phyloP scores from a whole-genome alignment of 768 basidiomycete genomes.

The Tylopilus rubrobrunneus region DNA sequence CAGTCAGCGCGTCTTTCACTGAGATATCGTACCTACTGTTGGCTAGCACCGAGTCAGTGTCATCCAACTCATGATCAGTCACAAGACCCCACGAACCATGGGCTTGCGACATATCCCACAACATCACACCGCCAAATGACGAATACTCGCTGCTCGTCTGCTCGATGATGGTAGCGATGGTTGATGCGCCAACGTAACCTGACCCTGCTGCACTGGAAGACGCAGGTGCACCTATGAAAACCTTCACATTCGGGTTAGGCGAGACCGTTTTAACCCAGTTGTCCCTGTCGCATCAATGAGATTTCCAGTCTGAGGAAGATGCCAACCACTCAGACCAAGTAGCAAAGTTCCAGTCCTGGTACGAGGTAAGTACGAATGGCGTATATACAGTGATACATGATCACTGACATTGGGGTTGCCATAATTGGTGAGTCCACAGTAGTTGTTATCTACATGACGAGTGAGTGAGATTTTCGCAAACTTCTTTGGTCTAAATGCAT shows the following conservation, averaged over 20 bases:
- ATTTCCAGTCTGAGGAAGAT: not conserved
- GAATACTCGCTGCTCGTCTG: slow-evolving; percentile 35
- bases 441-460: slow-evolving; percentile 41
- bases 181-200: slow-evolving; percentile 38
- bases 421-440: slow-evolving; percentile 41
- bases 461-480: not conserved
- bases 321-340: slow-evolving; percentile 32
- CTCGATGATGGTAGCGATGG: slow-evolving; percentile 33
- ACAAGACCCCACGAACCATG: slow-evolving; percentile 27
- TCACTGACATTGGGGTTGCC: slow-evolving; percentile 39
- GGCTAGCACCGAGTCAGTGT: slow-evolving; percentile 26
- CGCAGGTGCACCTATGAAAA: slow-evolving; percentile 48
- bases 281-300: slow-evolving; percentile 34
- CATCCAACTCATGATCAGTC: not conserved
- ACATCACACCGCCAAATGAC: slow-evolving; percentile 45
- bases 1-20: slow-evolving; percentile 53
- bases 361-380: not conserved
- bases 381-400: not conserved
- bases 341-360: slow-evolving; percentile 47
- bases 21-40: slow-evolving; percentile 59
- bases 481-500: not conserved
- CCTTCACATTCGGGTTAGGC: slow-evolving; percentile 43
- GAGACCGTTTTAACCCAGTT: slow-evolving; percentile 45
- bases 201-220: slow-evolving; percentile 41
- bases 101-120: slow-evolving; percentile 47